Evolutionary conservation across 495 filamentous ascomycete genomes (phyloP).

Genomic region (Chaetomium cochliodes): DNA sequence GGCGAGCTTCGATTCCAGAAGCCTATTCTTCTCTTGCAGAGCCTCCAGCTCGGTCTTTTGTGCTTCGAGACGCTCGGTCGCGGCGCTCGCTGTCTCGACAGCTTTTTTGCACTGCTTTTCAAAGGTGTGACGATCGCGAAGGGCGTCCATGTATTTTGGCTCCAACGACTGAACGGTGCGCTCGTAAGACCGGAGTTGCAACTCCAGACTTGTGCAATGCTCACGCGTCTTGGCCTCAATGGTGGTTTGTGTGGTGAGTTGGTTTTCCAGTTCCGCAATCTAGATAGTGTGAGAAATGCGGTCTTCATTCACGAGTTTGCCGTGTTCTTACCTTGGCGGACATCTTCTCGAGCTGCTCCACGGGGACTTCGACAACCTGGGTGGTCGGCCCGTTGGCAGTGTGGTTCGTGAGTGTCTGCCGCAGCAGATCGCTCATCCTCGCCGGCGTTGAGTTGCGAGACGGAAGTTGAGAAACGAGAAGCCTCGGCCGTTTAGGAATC

Average conservation of each 20-base stretch:
- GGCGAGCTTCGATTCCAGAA: slow-evolving; percentile 51
- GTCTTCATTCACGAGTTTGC: neutral
- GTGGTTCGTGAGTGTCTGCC: slow-evolving; percentile 23
- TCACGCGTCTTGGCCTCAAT: slow-evolving; percentile 31
- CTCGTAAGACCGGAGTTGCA: slow-evolving; percentile 32
- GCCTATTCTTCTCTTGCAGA: slow-evolving; percentile 51
- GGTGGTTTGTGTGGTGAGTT: slow-evolving; percentile 28
- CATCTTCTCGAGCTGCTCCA: slow-evolving; percentile 40
- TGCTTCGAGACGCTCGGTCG: slow-evolving; percentile 38
- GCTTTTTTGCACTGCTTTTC: slow-evolving; percentile 37
- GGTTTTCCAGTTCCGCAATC: slow-evolving; percentile 36
- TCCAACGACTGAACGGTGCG: slow-evolving; percentile 33
- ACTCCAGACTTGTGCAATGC: slow-evolving; percentile 33
- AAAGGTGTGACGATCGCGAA: slow-evolving; percentile 41
- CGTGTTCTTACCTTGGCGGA: slow-evolving; percentile 33
- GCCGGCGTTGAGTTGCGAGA: slow-evolving; percentile 15
- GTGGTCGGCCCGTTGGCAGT: neutral
- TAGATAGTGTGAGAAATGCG: slow-evolving; percentile 12
- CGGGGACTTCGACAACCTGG: slow-evolving; percentile 31
- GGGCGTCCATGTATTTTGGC: slow-evolving; percentile 37
- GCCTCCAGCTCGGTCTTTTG: slow-evolving; percentile 45
- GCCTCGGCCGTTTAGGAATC: slow-evolving; percentile 28
- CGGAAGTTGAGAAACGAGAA: slow-evolving; percentile 19
- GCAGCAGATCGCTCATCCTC: slow-evolving; percentile 32
- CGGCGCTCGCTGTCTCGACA: slow-evolving; percentile 22